Base-by-base conservation (phyloP, 2,329 filamentous ascomycete genomes). In the Mycocentrospora acerina region DNA sequence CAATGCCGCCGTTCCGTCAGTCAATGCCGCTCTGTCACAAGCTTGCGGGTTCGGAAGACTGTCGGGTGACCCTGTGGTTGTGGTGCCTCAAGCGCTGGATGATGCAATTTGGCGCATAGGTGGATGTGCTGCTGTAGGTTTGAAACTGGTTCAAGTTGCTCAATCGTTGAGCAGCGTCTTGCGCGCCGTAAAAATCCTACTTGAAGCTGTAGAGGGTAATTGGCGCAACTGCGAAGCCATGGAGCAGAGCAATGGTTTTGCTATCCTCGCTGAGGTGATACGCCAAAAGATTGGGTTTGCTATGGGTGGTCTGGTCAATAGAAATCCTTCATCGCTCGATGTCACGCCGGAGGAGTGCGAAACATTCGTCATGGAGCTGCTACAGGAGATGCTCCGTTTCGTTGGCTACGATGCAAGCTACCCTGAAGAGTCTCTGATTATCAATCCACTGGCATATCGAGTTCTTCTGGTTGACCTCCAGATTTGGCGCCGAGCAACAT, bases 221-320 rank as follows among this genome's bases (percentile, higher is more conserved):
- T 98, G 94, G 93, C 81, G 93, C 48, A 97, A 97, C 52, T 97
- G 93, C 53, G 94, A 98, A 64, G 90, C 93, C 17, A 96, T 98
- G 86, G 93, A 98, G 66, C 84, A 88, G 56, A 90, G 95, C 43
- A 93, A 94, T 53, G 94, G 91, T 0, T 98, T 96, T 62, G 86
- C 88, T 17, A 87, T 97, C 24, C 71, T 98, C 34, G 86, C 86
- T 27, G 82, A 90, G 66, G 76, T 97, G 13, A 70, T 98, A 16
- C 83, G 89, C 37, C 86, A 88, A 37, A 96, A 95, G 64, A 74
- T 95, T 22, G 86, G 85, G 4, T 59, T 69, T 32, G 71, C 68
- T 33, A 51, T 49, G 39, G 65, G 60, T 35, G 42, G 46, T 72
- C 69, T 49, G 58, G 82, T 45, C 71, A 75, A 42, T 73, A 83